Base-by-base conservation (phyloP, 2,329 filamentous ascomycete genomes). In the Botrytis hyacinthi region DNA sequence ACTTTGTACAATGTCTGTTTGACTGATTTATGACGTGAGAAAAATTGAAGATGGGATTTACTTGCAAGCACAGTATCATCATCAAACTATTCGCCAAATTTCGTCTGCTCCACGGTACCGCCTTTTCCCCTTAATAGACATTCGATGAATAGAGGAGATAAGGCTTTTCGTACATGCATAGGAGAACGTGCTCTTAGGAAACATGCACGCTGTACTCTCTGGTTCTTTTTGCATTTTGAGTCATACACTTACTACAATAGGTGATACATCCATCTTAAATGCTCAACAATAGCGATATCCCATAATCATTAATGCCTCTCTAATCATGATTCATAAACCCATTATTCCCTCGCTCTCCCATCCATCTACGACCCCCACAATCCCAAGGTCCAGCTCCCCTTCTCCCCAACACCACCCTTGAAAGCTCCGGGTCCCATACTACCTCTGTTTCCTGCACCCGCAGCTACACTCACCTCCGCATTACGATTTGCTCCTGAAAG, bases 391-490 rank as follows among this genome's bases (percentile, higher is more conserved):
- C 89, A 92, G 74, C 83, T 87, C 20, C 84, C 71, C 78, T 81
- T 73, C 79, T 82, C 77, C 79, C 81, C 75, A 72, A 68, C 82
- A 80, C 75, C 85, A 79, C 77, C 84, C 82, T 79, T 80, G 76
- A 89, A 79, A 26, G 86, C 85, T 16, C 86, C 87, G 0, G 88
- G 83, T 0, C 88, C 89, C 84, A 92, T 85, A 78, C 90, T 92
- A 80, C 92, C 90, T 73, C 90, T 85, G 76, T 90, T 87, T 3
- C 81, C 87, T 88, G 60, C 78, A 48, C 71, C 71, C 10, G 62
- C 62, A 44, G 62, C 71, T 29, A 72, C 71, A 35, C 62, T 68
- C 6, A 91, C 84, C 54, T 93, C 91, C 62, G 82, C 85, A 1
- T 89, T 85, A 63, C 86, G 86, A 29, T 85, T 87, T 1, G 91